A percentile compares a stretch with the other conserved stretches of the same genome.
These are phyloP conservation scores for Entomophthora muscae DNA, from an alignment of 371 early-diverging fungal genomes.

Conservation along the genomic window DNA sequence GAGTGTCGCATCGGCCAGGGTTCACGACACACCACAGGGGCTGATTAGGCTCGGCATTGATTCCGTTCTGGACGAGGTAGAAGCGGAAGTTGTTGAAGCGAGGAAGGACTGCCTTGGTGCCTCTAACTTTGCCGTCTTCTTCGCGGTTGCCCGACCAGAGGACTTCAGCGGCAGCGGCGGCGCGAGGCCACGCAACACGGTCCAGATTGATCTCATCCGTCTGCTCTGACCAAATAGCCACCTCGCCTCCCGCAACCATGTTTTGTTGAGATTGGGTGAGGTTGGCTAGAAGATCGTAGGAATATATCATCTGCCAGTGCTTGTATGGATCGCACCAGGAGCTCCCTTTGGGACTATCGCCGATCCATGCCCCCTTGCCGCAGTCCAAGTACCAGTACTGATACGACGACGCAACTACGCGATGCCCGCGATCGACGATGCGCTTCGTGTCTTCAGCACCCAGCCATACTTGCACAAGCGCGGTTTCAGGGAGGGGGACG, in stretches of 20 bases:
- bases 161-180: conserved; percentile 49
- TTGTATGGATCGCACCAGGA: conserved; percentile 70
- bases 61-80: conserved; percentile 45
- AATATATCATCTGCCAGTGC: conserved; percentile 62
- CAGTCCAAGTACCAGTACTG: conserved; percentile 55
- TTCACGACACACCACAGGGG: conserved; percentile 51
- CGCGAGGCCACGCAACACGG: conserved; percentile 47
- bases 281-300: conserved; percentile 29
- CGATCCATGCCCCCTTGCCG: conserved; percentile 39
- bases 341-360: conserved; percentile 21
- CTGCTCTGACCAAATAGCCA: conserved; percentile 59
- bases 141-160: conserved; percentile 55
- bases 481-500: conserved; percentile 21
- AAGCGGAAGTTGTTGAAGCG: conserved; percentile 57
- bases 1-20: conserved; percentile 36
- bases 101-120: conserved; percentile 35
- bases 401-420: conserved; percentile 29
- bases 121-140: conserved; percentile 27
- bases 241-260: conserved; percentile 35
- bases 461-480: conserved; percentile 37
- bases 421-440: conserved; percentile 26
- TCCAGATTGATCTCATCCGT: conserved; percentile 41
- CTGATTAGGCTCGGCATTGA: conserved; percentile 40
- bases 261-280: conserved; percentile 12
- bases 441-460: conserved; percentile 24